Evolutionary conservation across 768 basidiomycete genomes (phyloP).

Genomic region (Pleurotus djamor): DNA sequence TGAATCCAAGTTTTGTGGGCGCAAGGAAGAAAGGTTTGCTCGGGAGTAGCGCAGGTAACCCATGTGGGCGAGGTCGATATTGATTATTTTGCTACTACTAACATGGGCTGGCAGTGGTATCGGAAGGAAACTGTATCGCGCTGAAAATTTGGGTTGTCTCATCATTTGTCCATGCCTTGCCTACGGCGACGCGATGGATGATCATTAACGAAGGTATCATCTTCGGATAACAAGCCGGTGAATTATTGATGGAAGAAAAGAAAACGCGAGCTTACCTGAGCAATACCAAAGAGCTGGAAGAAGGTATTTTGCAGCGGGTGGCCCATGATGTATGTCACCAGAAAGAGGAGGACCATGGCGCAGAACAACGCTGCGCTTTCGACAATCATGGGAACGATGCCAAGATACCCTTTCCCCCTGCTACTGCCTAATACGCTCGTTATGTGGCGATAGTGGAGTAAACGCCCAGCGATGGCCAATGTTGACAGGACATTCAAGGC

Average conservation of each 20-base stretch:
- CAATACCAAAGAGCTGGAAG: constrained; percentile 27
- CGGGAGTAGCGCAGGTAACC: too few relatives aligned
- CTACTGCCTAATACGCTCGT: constrained; percentile 15
- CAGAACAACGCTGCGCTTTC: constrained; percentile 29
- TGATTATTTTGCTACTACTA: too few relatives aligned
- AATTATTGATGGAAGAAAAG: not conserved
- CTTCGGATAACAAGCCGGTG: constrained; percentile 13
- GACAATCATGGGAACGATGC: constrained; percentile 26
- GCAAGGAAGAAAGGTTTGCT: too few relatives aligned
- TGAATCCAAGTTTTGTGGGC: too few relatives aligned
- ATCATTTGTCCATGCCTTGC: constrained; percentile 20
- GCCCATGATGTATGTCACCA: constrained; percentile 22
- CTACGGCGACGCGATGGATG: constrained; percentile 30
- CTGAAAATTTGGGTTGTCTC: not conserved
- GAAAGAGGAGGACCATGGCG: constrained; percentile 22
- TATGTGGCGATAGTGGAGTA: constrained; percentile 18
- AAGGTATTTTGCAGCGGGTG: constrained; percentile 25
- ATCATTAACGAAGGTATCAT: constrained; percentile 30
- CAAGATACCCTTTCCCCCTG: constrained; percentile 21
- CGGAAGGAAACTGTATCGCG: not conserved
- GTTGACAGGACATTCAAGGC: constrained; percentile 29
- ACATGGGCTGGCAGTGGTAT: not conserved
- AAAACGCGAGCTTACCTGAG: constrained; percentile 18
- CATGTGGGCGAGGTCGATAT: too few relatives aligned
- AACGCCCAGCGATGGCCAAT: constrained; percentile 25